Evolutionary conservation across 1,284 basidiomycete genomes (phyloP).

Genomic region (Puccinia polysora): DNA sequence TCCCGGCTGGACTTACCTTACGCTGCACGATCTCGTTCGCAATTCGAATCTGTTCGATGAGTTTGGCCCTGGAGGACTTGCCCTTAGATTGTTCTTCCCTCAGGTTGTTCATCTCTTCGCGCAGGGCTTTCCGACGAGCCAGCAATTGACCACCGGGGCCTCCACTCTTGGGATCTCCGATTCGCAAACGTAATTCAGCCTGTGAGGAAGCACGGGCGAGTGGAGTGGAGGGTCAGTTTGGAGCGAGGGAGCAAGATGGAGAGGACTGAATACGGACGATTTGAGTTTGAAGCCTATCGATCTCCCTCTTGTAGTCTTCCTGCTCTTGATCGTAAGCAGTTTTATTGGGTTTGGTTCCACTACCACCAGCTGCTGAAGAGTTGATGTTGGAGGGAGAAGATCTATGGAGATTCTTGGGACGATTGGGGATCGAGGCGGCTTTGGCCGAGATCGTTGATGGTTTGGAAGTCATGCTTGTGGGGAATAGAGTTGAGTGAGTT

Average conservation of each 20-base stretch:
- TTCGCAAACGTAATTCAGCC: slow-evolving; percentile 16
- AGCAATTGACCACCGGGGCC: slow-evolving; percentile 57
- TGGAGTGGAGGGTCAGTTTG: slow-evolving; percentile 42
- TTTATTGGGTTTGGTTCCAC: neutral
- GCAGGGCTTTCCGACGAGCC: slow-evolving; percentile 69
- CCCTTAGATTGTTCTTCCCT: slow-evolving; percentile 73
- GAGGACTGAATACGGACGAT: slow-evolving; percentile 7
- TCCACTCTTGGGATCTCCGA: slow-evolving; percentile 47
- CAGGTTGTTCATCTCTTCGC: slow-evolving; percentile 74
- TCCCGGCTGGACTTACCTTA: slow-evolving; percentile 63
- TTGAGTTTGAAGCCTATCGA: slow-evolving; percentile 8
- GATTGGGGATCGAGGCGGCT: slow-evolving; percentile 14
- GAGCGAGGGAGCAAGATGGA: neutral
- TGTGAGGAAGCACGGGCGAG: neutral
- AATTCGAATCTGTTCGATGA: slow-evolving; percentile 74
- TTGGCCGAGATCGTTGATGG: neutral
- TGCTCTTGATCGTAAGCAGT: slow-evolving; percentile 15
- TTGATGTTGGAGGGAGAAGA: too few species aligned
- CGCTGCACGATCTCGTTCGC: slow-evolving; percentile 75
- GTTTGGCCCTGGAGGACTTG: slow-evolving; percentile 71
- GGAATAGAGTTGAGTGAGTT: too few species aligned
- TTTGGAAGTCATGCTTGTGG: slow-evolving; percentile 15
- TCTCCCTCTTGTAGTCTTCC: slow-evolving; percentile 16
- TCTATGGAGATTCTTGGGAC: neutral
- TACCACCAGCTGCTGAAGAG: neutral